Evolutionary conservation across 371 early-diverging fungal species (phyloP).

Genomic region (Rhizopus microsporus): DNA sequence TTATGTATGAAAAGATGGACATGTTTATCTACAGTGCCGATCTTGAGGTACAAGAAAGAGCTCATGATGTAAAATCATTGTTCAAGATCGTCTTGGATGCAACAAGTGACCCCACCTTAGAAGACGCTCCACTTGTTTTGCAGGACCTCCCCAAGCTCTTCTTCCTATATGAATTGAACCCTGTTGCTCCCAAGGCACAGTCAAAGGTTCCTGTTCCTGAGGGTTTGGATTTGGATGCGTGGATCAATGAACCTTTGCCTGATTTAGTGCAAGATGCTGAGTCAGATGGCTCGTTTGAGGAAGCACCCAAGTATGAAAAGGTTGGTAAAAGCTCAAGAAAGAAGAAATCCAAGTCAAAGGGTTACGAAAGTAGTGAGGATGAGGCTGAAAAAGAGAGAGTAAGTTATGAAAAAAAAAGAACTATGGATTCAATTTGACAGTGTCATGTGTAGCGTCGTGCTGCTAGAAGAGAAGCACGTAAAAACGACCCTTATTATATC

Average conservation of each 20-base stretch:
- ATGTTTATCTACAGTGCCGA: conserved; percentile 59
- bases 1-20: conserved; percentile 55
- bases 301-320: conserved; percentile 10
- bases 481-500: conserved; percentile 80
- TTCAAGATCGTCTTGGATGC: conserved; percentile 53
- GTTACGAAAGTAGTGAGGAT: conserved; percentile 33
- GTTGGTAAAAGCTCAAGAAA: conserved; percentile 5
- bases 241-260: conserved; percentile 75
- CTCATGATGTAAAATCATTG: conserved; percentile 55
- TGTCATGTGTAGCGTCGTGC: conserved; percentile 50
- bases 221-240: conserved; percentile 83
- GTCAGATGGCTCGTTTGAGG: conserved; percentile 36
- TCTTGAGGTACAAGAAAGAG: conserved; percentile 86
- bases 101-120: conserved; percentile 13
- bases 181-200: conserved; percentile 92
- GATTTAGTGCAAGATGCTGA: conserved; percentile 53
- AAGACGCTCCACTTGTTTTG: conserved; percentile 38
- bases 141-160: conserved; percentile 64
- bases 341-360: conserved; percentile 40
- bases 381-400: conserved; percentile 42
- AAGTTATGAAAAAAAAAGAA: not conserved
- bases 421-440: not conserved
- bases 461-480: conserved; percentile 61
- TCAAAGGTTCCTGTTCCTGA: conserved; percentile 87
- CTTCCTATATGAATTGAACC: conserved; percentile 85